Base-by-base conservation (phyloP, 1,139 yeast species). In the Debaryomyces nepalensis region DNA sequence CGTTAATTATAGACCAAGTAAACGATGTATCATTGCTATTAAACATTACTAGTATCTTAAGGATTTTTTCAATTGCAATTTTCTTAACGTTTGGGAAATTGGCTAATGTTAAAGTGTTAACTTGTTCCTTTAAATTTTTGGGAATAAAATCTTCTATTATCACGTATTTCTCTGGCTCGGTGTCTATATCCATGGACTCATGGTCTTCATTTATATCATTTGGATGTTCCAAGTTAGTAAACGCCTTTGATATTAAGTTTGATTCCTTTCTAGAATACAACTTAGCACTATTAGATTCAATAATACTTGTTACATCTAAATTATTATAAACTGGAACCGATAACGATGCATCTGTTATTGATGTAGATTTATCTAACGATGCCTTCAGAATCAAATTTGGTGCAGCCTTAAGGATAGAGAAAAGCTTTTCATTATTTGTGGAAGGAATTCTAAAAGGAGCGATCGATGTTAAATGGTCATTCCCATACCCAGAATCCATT, bases 121-220 rank as follows among this genome's bases (percentile, higher is more conserved):
- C 43, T 45, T 77, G 79, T 20, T 74, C 68, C 23, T 62, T 61
- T 36, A 70, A 50, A 33, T 62, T 67, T 3, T 43, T 44, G 0
- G 77, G 75, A 3, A 49, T 44, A 19, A 74, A 61, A 1, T 46
- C 44, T 5, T 56, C 53, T 10, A 75, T 55, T 0, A 60, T 64
- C 3, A 59, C 48, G 24, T 23, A 32, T 7, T 43, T 42, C 2
- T 33, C 40, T 7, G 53, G 43, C 7, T 50, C 55, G 15, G 48
- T 51, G 9, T 51, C 55, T 9, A 46, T 49, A 29, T 51, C 49
- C 20, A 49, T 35, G 8, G 37, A 45, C n/a, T 39, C 38, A 14
- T 33, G 39, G 11, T 43, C 44, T 16, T 39, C 34, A 10, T 44
- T 40, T 14, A 32, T 26, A 2, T 29, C 32, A 20, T 33, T 44